Conservation (phyloP, 2,329 filamentous ascomycete species). For the Chrysosporium queenslandicum region DNA sequence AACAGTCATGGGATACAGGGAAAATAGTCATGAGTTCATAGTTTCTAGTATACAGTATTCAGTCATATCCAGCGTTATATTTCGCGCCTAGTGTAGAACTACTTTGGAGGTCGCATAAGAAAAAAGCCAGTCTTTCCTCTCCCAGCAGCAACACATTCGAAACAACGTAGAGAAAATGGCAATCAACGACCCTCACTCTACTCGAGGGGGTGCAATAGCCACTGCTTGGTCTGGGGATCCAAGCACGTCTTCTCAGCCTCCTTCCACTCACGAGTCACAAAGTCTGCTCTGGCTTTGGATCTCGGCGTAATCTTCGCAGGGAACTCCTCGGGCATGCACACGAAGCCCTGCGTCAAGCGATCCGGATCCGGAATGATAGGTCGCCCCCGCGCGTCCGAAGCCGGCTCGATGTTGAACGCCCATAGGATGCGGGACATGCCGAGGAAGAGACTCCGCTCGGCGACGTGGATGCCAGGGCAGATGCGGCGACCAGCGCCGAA, state of each 20-base stretch:
- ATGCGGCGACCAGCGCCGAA: conserved; percentile 22
- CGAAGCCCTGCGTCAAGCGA: conserved; percentile 9
- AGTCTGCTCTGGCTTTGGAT: conserved; percentile 4
- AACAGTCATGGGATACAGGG: background rate
- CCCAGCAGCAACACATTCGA: background rate
- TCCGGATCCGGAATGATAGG: conserved; percentile 15
- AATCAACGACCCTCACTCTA: background rate
- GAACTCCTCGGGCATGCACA: conserved; percentile 10
- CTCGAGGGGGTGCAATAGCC: conserved; percentile 1
- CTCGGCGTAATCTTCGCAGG: conserved; percentile 12
- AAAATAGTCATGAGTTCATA: background rate
- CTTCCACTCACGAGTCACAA: conserved; percentile 3
- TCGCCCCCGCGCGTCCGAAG: conserved; percentile 12
- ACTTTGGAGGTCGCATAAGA: background rate
- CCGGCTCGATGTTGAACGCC: conserved; percentile 29
- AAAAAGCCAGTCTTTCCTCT: background rate
- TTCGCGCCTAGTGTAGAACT: background rate
- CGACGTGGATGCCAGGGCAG: conserved; percentile 40
- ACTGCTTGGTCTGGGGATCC: conserved; percentile 12
- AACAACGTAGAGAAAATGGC: no score
- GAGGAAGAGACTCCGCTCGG: conserved; percentile 41
- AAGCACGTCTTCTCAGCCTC: conserved; percentile 1
- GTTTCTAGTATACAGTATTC: background rate
- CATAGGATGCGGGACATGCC: conserved; percentile 44
- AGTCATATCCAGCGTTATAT: background rate